Conservation (phyloP, 139 green algal species). For the Chlamydomonas schloesseri region DNA sequence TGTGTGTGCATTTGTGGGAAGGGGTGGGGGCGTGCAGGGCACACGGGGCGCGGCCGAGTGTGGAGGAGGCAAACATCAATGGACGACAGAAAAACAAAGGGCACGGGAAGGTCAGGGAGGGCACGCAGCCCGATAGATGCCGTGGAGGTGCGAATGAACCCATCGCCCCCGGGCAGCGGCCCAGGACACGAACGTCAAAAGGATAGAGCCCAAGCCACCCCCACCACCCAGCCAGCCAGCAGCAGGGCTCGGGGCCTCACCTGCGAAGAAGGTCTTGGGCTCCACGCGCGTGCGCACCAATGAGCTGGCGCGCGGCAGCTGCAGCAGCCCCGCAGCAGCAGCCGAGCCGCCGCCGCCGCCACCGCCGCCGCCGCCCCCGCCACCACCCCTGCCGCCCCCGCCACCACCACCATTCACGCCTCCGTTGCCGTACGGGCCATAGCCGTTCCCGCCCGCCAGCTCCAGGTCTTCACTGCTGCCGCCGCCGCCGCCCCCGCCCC, state of each 20-base stretch:
- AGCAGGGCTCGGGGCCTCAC: background rate
- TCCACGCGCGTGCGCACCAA: conserved; percentile 85
- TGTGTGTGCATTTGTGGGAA: no score
- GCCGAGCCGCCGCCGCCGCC: background rate
- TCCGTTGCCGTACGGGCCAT: background rate
- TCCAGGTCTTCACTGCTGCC: background rate
- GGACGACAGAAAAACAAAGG: no score
- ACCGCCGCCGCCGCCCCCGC: conserved; percentile 23
- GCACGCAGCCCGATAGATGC: no score
- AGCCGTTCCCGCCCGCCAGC: background rate
- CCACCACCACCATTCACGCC: background rate
- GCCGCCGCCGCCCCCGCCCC: background rate
- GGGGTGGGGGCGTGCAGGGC: background rate
- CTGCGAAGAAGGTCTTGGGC: conserved; percentile 89
- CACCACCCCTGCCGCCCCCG: background rate
- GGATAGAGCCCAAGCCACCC: no score
- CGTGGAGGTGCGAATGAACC: no score
- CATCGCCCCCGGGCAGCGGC: no score
- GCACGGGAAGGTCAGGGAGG: no score
- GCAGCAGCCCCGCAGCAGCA: background rate
- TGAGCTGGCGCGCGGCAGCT: conserved; percentile 39
- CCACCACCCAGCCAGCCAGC: background rate
- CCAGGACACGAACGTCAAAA: no score
- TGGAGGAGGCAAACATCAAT: no score
- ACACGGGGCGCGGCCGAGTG: no score